Conservation (phyloP, 1,284 basidiomycete genomes). For the Sporisorium iseilematis-ciliati region DNA sequence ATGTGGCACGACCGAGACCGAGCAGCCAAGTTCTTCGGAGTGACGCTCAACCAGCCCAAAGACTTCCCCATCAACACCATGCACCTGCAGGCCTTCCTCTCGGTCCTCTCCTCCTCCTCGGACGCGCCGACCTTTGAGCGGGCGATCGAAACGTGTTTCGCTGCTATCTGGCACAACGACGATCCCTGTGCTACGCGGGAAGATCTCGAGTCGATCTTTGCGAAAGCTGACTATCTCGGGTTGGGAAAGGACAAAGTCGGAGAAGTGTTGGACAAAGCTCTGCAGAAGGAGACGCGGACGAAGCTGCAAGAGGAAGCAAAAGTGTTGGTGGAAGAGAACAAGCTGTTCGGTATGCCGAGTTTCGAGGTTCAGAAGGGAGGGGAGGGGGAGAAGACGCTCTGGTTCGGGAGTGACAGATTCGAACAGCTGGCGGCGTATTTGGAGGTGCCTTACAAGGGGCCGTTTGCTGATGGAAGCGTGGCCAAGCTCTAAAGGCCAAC, state of each 20-base stretch:
- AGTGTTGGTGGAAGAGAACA: constrained; percentile 38
- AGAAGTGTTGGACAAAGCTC: constrained; percentile 22
- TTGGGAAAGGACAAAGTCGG: constrained; percentile 22
- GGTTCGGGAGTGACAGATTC: constrained; percentile 58
- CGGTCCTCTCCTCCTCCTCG: constrained; percentile 20
- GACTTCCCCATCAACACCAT: constrained; percentile 64
- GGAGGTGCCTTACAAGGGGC: constrained; percentile 50
- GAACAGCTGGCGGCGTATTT: constrained; percentile 60
- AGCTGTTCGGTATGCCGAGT: constrained; percentile 59
- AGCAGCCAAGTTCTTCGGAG: constrained; percentile 56
- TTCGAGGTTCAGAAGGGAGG: constrained; percentile 32
- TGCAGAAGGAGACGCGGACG: constrained; percentile 21
- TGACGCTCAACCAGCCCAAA: constrained; percentile 51
- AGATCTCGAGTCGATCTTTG: constrained; percentile 43
- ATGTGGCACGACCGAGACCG: constrained; percentile 55
- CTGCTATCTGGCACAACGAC: constrained; percentile 57
- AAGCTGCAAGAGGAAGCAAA: constrained; percentile 38
- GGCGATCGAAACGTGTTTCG: constrained; percentile 44
- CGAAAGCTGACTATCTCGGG: constrained; percentile 12
- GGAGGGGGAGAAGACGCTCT: constrained; percentile 35
- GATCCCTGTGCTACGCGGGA: constrained; percentile 26
- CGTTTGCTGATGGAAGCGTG: constrained; percentile 47
- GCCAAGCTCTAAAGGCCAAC: constrained; percentile 32
- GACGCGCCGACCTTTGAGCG: constrained; percentile 15
- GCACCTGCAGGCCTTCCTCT: constrained; percentile 52